Conservation (phyloP, 495 filamentous ascomycete genomes). For the Neurospora sublineolata region DNA sequence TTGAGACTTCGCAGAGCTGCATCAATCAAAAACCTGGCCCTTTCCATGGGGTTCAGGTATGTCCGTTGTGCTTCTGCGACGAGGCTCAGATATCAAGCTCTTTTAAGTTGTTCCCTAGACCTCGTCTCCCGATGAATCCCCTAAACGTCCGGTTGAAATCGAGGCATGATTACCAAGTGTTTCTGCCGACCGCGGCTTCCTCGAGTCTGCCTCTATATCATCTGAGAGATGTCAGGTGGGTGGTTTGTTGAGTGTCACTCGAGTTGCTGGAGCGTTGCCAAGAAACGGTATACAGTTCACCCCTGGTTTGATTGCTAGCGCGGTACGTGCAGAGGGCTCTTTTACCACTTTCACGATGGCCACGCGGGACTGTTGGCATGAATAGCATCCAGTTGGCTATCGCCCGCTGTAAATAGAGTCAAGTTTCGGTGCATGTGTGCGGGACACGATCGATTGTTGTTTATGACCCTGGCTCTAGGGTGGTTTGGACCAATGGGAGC, state of each 20-base stretch:
- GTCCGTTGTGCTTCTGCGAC: background rate
- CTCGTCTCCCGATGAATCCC: background rate
- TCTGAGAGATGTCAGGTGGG: background rate
- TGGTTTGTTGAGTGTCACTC: background rate
- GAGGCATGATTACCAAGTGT: background rate
- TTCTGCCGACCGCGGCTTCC: background rate
- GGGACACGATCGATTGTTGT: too few relatives aligned
- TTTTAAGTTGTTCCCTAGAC: background rate
- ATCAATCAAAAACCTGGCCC: background rate
- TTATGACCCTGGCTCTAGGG: too few relatives aligned
- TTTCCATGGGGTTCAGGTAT: background rate
- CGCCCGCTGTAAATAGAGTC: too few relatives aligned
- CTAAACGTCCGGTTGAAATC: background rate
- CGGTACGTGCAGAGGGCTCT: too few relatives aligned
- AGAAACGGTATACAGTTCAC: background rate
- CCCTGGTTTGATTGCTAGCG: too few relatives aligned
- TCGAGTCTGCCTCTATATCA: background rate
- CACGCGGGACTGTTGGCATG: too few relatives aligned
- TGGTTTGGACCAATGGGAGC: too few relatives aligned
- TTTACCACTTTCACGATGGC: too few relatives aligned
- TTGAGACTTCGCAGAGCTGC: background rate
- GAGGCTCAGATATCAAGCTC: background rate
- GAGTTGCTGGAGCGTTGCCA: background rate
- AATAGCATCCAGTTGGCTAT: too few relatives aligned
- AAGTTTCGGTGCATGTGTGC: too few relatives aligned